phyloP scores from a whole-genome alignment of 164 flowering plant species.

The Stephania yunnanensis region DNA sequence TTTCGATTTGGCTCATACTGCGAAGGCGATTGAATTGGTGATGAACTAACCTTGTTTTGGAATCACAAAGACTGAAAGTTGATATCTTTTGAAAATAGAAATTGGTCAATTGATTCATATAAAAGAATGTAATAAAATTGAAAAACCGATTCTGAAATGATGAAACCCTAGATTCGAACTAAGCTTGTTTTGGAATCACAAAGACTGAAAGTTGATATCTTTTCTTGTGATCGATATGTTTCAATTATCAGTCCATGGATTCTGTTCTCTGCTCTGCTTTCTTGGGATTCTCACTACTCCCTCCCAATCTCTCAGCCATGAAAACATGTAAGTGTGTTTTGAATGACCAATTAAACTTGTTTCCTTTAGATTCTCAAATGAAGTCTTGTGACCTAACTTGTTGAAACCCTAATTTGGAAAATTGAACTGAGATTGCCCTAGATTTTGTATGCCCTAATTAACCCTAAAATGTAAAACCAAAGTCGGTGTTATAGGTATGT shows the following conservation, averaged over 20 bases:
- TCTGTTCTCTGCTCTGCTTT: slow-evolving; percentile 13
- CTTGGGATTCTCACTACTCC: slow-evolving; percentile 1
- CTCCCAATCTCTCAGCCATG: slow-evolving; percentile 4
- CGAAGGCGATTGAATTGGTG: neutral
- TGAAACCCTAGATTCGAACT: too few species aligned
- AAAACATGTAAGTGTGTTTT: too few species aligned
- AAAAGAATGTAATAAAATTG: too few species aligned
- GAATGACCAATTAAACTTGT: too few species aligned
- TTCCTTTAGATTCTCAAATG: neutral
- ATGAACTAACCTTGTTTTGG: neutral
- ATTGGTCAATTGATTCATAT: neutral
- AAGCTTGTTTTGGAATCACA: neutral
- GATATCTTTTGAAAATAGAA: neutral
- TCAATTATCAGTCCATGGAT: slow-evolving; percentile 1
- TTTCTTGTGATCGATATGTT: slow-evolving; percentile 10
- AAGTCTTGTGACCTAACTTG: neutral
- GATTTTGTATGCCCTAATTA: neutral
- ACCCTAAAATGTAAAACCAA: too few species aligned
- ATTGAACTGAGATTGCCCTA: too few species aligned
- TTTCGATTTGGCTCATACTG: too few species aligned
- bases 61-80: neutral
- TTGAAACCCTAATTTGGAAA: neutral
- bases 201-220: neutral
- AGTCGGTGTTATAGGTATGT: too few species aligned
- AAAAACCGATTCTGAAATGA: too few species aligned